Percentiles rank a stretch among this genome's conserved stretches.
phyloP scores from a whole-genome alignment of 2,329 filamentous ascomycete genomes.

The Calonectria fujianensis region DNA sequence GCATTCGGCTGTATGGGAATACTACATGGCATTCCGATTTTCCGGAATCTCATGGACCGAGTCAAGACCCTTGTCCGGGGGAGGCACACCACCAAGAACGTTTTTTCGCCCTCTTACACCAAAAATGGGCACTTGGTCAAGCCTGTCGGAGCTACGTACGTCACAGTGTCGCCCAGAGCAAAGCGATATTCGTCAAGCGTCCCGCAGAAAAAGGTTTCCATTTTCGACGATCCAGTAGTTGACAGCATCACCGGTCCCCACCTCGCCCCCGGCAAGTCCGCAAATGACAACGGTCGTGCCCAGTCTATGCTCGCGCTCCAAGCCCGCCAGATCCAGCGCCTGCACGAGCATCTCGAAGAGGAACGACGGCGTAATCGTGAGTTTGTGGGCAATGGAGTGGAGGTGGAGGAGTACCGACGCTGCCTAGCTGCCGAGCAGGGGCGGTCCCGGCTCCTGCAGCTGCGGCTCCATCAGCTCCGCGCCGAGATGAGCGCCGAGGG shows the following conservation, averaged over 20 bases:
- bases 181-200: slow-evolving; percentile 10
- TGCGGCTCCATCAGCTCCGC: slow-evolving; percentile 19
- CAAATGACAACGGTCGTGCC: slow-evolving; percentile 1
- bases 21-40: slow-evolving; percentile 7
- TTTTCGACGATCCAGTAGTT: neutral
- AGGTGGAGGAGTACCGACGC: slow-evolving; percentile 1
- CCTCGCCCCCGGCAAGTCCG: slow-evolving; percentile 2
- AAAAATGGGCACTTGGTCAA: slow-evolving; percentile 18
- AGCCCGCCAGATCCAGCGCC: slow-evolving; percentile 5
- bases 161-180: slow-evolving; percentile 16
- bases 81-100: slow-evolving; percentile 13
- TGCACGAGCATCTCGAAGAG: neutral
- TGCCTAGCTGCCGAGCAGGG: slow-evolving; percentile 1
- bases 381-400: neutral
- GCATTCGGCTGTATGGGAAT: slow-evolving; percentile 8
- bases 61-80: slow-evolving; percentile 23
- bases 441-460: slow-evolving; percentile 12
- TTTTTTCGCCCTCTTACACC: slow-evolving; percentile 14
- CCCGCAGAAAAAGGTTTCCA: slow-evolving; percentile 20
- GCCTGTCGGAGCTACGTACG: slow-evolving; percentile 14
- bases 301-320: neutral
- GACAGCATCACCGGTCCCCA: neutral
- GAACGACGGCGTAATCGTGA: neutral
- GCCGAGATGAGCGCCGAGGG: slow-evolving; percentile 17
- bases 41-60: neutral